Evolutionary conservation across 306 rosid species (phyloP).

Genomic region (Vigna mungo): DNA sequence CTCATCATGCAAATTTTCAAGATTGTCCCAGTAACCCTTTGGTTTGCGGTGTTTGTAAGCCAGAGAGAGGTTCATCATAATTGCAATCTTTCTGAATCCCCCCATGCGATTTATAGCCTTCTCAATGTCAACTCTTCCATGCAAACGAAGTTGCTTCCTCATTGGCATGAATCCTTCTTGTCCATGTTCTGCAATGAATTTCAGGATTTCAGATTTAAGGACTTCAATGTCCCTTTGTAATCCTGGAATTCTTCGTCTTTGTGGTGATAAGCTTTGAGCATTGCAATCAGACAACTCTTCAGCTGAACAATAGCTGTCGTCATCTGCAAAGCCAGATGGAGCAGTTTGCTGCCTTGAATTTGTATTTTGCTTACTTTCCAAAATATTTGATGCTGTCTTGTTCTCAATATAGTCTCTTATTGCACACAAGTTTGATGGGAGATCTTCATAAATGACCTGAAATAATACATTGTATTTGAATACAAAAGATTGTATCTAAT

Average conservation of each 20-base stretch:
- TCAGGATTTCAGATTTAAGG: conserved; percentile 74
- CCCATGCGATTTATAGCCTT: conserved; percentile 93
- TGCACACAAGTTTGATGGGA: conserved; percentile 89
- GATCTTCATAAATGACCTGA: conserved; percentile 92
- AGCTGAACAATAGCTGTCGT: conserved; percentile 40
- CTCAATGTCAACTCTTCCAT: conserved; percentile 85
- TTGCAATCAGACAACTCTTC: conserved; percentile 43
- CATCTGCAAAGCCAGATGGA: conserved; percentile 42
- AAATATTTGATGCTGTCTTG: conserved; percentile 43
- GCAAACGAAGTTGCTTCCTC: conserved; percentile 90
- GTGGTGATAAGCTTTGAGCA: conserved; percentile 51
- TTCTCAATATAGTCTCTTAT: conserved; percentile 80
- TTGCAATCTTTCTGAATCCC: conserved; percentile 84
- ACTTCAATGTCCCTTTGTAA: conserved; percentile 83
- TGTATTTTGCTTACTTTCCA: conserved; percentile 47
- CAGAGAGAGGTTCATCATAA: conserved; percentile 78
- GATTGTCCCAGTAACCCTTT: conserved; percentile 90
- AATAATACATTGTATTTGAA: background rate
- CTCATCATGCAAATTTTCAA: conserved; percentile 79
- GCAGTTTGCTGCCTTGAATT: conserved; percentile 46
- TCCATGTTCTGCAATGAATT: conserved; percentile 78
- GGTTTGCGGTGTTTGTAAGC: conserved; percentile 93
- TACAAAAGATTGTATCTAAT: conserved; percentile 32
- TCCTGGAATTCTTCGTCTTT: conserved; percentile 80
- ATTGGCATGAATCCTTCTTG: conserved; percentile 97